These are phyloP conservation scores for Globisporangium nunn DNA, from an alignment of 352 stramenopile species.

Conservation along the genomic window DNA sequence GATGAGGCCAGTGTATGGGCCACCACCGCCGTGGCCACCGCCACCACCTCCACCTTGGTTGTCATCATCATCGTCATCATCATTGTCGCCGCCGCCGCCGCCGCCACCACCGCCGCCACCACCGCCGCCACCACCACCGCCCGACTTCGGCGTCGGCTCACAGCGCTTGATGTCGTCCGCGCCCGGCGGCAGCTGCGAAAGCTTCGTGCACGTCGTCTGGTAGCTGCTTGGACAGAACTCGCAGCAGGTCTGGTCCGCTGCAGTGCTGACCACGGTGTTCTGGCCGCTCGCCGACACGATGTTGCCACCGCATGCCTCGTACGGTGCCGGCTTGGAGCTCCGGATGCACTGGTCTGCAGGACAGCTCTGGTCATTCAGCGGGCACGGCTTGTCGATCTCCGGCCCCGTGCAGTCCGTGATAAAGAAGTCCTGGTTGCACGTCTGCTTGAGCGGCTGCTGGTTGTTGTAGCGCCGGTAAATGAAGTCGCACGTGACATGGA, in stretches of 20 bases:
- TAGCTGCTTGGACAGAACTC: conserved; percentile 23
- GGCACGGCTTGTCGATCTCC: conserved; percentile 27
- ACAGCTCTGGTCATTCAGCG: conserved; percentile 20
- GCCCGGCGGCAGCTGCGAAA: conserved; percentile 29
- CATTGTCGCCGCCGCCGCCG: no score
- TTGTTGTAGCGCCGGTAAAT: conserved; percentile 29
- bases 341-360: conserved; percentile 22
- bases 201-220: conserved; percentile 27
- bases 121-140: no score
- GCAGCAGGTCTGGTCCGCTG: conserved; percentile 24
- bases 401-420: conserved; percentile 55
- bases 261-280: neutral
- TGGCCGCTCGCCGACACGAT: conserved; percentile 14
- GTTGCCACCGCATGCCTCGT: conserved; percentile 42
- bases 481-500: conserved; percentile 52
- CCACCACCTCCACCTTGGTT: no score
- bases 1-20: no score
- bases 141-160: conserved; percentile 17
- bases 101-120: no score
- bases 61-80: no score
- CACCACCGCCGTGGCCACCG: no score
- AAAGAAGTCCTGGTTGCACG: conserved; percentile 39
- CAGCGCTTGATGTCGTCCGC: conserved; percentile 45
- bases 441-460: conserved; percentile 14
- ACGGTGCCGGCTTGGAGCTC: conserved; percentile 20